Evolutionary conservation across 768 basidiomycete species (phyloP).

Genomic region (Tulasnella sp.): DNA sequence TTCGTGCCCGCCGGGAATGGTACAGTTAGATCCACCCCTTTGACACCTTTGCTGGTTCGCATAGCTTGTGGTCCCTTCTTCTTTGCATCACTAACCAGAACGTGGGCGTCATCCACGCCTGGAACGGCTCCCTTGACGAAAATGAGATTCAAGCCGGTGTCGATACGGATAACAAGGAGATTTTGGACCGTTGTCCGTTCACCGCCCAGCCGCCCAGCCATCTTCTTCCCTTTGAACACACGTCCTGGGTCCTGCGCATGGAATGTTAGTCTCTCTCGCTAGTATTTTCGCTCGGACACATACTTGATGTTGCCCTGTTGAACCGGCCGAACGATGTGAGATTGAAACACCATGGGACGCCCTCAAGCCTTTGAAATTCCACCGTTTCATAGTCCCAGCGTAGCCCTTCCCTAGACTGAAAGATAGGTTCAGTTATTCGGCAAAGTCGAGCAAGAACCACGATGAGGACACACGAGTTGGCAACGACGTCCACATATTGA

Average conservation of each 20-base stretch:
- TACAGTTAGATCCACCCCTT: constrained; percentile 50
- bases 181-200: constrained; percentile 75
- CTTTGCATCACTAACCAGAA: constrained; percentile 78
- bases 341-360: constrained; percentile 95
- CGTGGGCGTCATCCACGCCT: constrained; percentile 77
- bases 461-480: constrained; percentile 59
- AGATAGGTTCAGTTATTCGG: not conserved
- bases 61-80: constrained; percentile 63
- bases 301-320: constrained; percentile 92
- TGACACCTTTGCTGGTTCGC: constrained; percentile 57
- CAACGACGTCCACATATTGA: constrained; percentile 85
- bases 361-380: constrained; percentile 80
- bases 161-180: constrained; percentile 77
- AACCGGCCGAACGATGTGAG: constrained; percentile 85
- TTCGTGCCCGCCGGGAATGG: constrained; percentile 88
- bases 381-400: constrained; percentile 92
- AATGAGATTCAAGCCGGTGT: constrained; percentile 72
- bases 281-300: constrained; percentile 19
- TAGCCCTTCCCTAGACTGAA: constrained; percentile 91
- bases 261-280: constrained; percentile 4
- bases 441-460: not conserved
- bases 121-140: constrained; percentile 89
- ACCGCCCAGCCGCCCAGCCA: constrained; percentile 89
- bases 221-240: constrained; percentile 94
- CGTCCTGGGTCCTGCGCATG: constrained; percentile 76